Percentiles rank a stretch among this genome's conserved stretches.
Evolutionary conservation across 208 protist genomes (phyloP).

Genomic region (Trypanosoma avium): DNA sequence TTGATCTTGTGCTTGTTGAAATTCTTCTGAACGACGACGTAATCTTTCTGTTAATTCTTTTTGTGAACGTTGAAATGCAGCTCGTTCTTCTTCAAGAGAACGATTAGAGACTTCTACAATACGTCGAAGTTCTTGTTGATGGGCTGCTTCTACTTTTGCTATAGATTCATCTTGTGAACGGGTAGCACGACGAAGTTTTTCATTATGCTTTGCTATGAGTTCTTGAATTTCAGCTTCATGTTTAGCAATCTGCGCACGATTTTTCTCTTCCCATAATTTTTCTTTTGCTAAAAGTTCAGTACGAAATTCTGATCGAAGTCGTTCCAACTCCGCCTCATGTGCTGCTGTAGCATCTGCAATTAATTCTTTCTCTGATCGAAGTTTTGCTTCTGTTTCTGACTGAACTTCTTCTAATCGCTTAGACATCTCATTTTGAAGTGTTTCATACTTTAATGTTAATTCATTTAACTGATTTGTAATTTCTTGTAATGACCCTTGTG

Average conservation of each 20-base stretch:
- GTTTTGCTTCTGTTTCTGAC: not conserved
- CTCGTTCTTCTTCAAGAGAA: not conserved
- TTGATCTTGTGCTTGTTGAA: slow-evolving; percentile 23
- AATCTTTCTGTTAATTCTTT: not conserved
- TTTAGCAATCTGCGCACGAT: not conserved
- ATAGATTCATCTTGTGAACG: not conserved
- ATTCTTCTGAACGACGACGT: slow-evolving; percentile 13
- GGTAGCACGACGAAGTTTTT: not conserved
- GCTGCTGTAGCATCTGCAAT: too few relatives aligned
- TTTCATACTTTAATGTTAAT: slow-evolving; percentile 3
- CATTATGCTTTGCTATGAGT: not conserved
- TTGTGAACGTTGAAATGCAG: not conserved
- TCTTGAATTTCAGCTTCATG: not conserved
- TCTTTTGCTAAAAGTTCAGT: too few relatives aligned
- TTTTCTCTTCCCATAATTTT: too few relatives aligned
- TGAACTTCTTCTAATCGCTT: slow-evolving; percentile 12
- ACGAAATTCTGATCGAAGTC: too few relatives aligned
- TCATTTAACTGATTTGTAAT: not conserved
- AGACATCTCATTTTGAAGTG: not conserved
- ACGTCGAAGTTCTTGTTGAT: not conserved
- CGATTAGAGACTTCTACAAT: not conserved
- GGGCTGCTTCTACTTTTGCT: not conserved
- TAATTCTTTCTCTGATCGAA: slow-evolving; percentile 9
- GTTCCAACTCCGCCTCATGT: not conserved
- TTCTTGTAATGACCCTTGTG: not conserved